Percentiles rank a stretch among this genome's conserved stretches.
Evolutionary conservation across 176 grass and related monocot genomes (phyloP).

Genomic region (Elaeis guineensis): DNA sequence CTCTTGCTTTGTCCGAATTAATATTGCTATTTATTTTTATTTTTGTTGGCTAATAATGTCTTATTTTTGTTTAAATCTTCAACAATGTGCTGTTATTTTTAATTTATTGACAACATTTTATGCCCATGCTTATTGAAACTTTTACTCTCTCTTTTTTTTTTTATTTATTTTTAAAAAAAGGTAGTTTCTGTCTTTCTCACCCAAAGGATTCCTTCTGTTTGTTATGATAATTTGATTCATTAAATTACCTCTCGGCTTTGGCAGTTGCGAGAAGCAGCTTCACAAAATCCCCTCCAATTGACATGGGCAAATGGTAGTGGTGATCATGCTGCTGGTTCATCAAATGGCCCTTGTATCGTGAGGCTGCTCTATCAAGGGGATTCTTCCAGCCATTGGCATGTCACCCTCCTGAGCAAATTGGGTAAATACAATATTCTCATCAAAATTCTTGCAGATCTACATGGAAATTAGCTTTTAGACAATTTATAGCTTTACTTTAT

Average conservation of each 20-base stretch:
- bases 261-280: slow-evolving; percentile 15
- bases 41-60: too few relatives aligned
- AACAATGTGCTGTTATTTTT: too few relatives aligned
- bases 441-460: too few relatives aligned
- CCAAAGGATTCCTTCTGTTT: not conserved
- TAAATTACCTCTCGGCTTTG: not conserved
- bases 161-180: not conserved
- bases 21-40: too few relatives aligned
- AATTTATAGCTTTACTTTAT: not conserved
- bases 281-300: slow-evolving; percentile 5
- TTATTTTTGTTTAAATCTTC: too few relatives aligned
- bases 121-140: too few relatives aligned
- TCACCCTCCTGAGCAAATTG: slow-evolving; percentile 6
- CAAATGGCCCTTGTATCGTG: not conserved
- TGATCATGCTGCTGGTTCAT: not conserved
- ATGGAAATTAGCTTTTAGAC: too few relatives aligned
- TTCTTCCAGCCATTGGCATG: slow-evolving; percentile 4
- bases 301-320: slow-evolving; percentile 1
- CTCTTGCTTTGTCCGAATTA: too few relatives aligned
- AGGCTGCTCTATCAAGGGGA: slow-evolving; percentile 1
- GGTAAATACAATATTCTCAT: not conserved
- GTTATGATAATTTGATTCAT: too few relatives aligned
- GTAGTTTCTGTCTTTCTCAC: not conserved
- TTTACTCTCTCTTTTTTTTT: not conserved
- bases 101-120: too few relatives aligned